Percentiles rank a stretch among this genome's conserved stretches.
These are phyloP conservation scores for Solanum stenotomum DNA, from an alignment of 257 asterid species.

Conservation along the genomic window DNA sequence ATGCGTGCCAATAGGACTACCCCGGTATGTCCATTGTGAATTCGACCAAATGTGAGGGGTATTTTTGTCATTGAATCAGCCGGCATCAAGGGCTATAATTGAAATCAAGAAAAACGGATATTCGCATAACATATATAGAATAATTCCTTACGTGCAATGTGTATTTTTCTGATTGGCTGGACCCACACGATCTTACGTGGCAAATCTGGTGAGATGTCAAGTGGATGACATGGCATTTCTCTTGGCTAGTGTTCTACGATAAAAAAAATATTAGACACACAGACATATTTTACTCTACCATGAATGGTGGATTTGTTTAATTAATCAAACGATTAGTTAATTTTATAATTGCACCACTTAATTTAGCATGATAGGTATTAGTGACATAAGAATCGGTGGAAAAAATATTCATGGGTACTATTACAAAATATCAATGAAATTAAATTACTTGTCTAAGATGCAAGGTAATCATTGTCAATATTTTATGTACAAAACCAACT, in stretches of 20 bases:
- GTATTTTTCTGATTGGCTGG: constrained; percentile 15
- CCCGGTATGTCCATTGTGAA: not conserved
- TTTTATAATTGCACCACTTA: not conserved
- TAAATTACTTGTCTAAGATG: not conserved
- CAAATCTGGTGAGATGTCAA: not conserved
- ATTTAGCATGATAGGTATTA: not conserved
- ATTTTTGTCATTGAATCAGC: constrained; percentile 3
- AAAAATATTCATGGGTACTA: not conserved
- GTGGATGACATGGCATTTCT: constrained; percentile 8
- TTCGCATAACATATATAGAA: constrained; percentile 20
- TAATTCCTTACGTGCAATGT: constrained; percentile 27
- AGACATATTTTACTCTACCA: not conserved
- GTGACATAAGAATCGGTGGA: not conserved
- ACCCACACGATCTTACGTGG: constrained; percentile 17
- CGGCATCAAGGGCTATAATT: not conserved
- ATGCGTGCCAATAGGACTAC: no score
- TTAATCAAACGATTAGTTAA: not conserved
- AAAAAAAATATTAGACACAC: not conserved
- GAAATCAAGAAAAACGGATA: constrained; percentile 8
- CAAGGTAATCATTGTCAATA: not conserved
- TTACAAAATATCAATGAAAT: not conserved
- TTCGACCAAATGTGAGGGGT: not conserved
- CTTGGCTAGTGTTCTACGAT: not conserved
- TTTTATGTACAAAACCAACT: not conserved
- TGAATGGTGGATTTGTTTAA: constrained; percentile 4